Conservation (phyloP, 2,329 filamentous ascomycete species). For the Aspergillus chevalieri region DNA sequence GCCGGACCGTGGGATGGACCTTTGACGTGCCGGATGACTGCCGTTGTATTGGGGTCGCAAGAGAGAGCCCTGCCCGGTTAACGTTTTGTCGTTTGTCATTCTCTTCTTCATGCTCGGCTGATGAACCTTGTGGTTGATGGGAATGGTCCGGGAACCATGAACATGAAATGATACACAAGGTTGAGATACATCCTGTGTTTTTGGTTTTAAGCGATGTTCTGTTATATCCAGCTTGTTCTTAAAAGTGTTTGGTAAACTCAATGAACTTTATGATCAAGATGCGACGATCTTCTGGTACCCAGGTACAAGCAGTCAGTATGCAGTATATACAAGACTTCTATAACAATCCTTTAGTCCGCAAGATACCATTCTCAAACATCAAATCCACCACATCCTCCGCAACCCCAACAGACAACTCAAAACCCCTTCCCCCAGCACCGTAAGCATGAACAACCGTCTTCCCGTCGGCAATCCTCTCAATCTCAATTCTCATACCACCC, state of each 20-base stretch:
- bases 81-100: slow-evolving; percentile 13
- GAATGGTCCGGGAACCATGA: slow-evolving; percentile 8
- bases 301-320: not conserved
- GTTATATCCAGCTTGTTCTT: slow-evolving; percentile 17
- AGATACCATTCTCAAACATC: slow-evolving; percentile 24
- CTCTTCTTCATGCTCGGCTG: slow-evolving; percentile 5
- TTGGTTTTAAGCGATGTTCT: slow-evolving; percentile 7
- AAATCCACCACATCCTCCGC: slow-evolving; percentile 46
- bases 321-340: slow-evolving; percentile 5
- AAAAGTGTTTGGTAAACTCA: slow-evolving; percentile 24
- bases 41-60: slow-evolving; percentile 16
- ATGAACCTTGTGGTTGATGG: slow-evolving; percentile 5
- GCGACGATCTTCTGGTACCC: not conserved
- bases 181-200: slow-evolving; percentile 21
- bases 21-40: slow-evolving; percentile 8
- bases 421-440: slow-evolving; percentile 56
- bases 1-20: slow-evolving; percentile 17
- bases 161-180: slow-evolving; percentile 13
- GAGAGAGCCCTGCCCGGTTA: slow-evolving; percentile 19
- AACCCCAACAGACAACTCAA: slow-evolving; percentile 56
- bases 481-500: slow-evolving; percentile 48
- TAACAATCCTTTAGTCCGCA: slow-evolving; percentile 17
- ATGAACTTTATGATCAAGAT: slow-evolving; percentile 18
- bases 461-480: slow-evolving; percentile 35
- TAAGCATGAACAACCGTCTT: slow-evolving; percentile 49